Base-by-base conservation (phyloP, 192 early-diverging fungal species). In the Backusella circina region DNA sequence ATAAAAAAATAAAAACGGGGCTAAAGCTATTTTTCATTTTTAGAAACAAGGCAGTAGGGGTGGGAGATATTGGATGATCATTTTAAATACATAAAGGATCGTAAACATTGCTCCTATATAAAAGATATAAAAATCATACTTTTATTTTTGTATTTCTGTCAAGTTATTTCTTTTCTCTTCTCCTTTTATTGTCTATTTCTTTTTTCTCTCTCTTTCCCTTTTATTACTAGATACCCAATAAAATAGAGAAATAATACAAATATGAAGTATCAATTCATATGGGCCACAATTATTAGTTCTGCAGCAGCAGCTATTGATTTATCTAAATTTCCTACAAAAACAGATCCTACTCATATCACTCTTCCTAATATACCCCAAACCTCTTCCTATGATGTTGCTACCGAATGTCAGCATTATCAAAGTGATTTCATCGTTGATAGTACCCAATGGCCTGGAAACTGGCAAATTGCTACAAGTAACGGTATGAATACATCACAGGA, bases 401-500 rank as follows among this genome's bases (percentile, higher is more conserved):
- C 51, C 8, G 64, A 80, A 70, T 80, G 79, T 28, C 39, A 51
- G 23, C 57, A 35, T 41, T 80, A 80, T 41, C 74, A 65, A 66
- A 41, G 70, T 10, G 37, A 66, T 21, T 69, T 75, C 31, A 64
- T 65, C n/a, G 41, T 71, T 47, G 73, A 75, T 37, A 33, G 54
- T 31, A 44, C 23, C 18, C 71, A 76, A 47, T 80, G 74, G 75
- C 79, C 79, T 39, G 76, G 47, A 8, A 73, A 64, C 9, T 80
- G 79, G 79, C 51, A 72, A 1, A 76, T 75, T 68, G 79, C 79
- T 50, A 76, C 75, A 1, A 47, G 65, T 28, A 79, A 79, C 47
- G 67, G 41, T 30, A 80, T 77, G 75, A 80, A 80, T 73, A 79
- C 77, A 38, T 76, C 75, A 10, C 54, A 78, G 8, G 79, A 86